Evolutionary conservation across 106 monocot genomes (phyloP), one percentile per base, ranked within the genome.

Genomic region (Agapanthus africanus): DNA sequence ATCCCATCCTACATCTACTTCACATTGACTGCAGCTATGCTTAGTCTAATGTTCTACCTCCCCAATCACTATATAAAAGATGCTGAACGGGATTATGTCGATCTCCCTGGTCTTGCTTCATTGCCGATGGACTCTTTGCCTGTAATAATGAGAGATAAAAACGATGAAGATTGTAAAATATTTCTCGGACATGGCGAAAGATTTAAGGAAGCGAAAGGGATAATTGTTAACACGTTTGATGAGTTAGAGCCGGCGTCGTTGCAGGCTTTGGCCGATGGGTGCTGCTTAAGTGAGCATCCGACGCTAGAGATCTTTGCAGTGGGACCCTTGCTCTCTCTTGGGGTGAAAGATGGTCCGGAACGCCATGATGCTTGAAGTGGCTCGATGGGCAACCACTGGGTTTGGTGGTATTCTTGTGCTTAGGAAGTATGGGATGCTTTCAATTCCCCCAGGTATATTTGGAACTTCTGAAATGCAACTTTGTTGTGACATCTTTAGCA

Each of bases 1-100:
- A 41, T 73, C 56, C 77, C 77, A 11, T 15, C 33, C 6, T 81
- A 70, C 64, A 11, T 81, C 8, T 81, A 77, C 69, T 73, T 40
- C 54, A 63, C 77, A 0, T 69, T 73, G 27, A 71, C 47, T 9
- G 73, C 77, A 0, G 64, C 41, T 6, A 52, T 32, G 28, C 56
- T 81, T 4, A 30, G 72, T 30, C 8, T 49, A 27, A 63, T 68
- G 15, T 32, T 77, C 11, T 54, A 81, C 72, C 42, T 11, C 44
- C 50, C 44, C 72, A 21, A 44, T 9, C 16, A 44, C 42, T 44
- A 44, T 44, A 44, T 0, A 44, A 44, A 44, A 44, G 16, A 44
- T 44, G 42, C 11, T 44, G 16, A 44, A 11, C 11, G 16, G 42
- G 31, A 37, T 34, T 23, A 59, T 41, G 7, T 66, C 30, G 31